Evolutionary conservation across 78 protist genomes (phyloP).

Genomic region (Carpediemonas membranifera): DNA sequence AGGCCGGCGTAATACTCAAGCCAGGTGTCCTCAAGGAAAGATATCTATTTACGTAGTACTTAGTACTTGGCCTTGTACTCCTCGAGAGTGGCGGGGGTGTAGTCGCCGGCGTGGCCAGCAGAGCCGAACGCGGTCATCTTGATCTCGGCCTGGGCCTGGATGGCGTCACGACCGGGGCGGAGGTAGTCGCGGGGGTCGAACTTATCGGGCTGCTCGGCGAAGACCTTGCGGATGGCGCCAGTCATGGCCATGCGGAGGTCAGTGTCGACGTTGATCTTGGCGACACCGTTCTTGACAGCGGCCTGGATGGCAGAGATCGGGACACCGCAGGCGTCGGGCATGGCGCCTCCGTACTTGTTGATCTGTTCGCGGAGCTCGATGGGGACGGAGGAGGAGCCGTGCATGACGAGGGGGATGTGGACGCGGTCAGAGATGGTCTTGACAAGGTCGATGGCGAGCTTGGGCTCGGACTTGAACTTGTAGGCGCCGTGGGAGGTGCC

Average conservation of each 20-base stretch:
- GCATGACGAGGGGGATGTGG: conserved; percentile 32
- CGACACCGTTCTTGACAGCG: conserved; percentile 12
- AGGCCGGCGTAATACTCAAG: too few relatives aligned
- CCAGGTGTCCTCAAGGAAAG: too few relatives aligned
- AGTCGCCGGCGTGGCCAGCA: conserved; percentile 34
- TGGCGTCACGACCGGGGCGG: conserved; percentile 29
- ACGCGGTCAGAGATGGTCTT: background rate
- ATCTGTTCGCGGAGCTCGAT: background rate
- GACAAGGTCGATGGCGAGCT: conserved; percentile 20
- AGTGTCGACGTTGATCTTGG: conserved; percentile 38
- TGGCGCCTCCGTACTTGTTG: conserved; percentile 27
- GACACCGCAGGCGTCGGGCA: conserved; percentile 28
- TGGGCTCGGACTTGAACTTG: conserved; percentile 21
- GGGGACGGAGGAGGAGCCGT: conserved; percentile 40
- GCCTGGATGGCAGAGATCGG: conserved; percentile 2
- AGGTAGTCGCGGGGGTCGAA: conserved; percentile 37
- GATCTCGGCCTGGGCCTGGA: background rate
- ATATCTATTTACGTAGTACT: too few relatives aligned
- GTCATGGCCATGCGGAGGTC: conserved; percentile 31
- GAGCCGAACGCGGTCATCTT: conserved; percentile 27
- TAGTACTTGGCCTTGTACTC: conserved; percentile 21
- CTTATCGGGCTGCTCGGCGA: conserved; percentile 12
- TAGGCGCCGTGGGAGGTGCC: conserved; percentile 46
- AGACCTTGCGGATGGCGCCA: conserved; percentile 15
- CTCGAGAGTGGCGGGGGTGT: conserved; percentile 4